Evolutionary conservation across 2,329 filamentous ascomycete genomes (phyloP), one percentile per base, ranked within the genome.

Genomic region (Trichothecium sympodiale): DNA sequence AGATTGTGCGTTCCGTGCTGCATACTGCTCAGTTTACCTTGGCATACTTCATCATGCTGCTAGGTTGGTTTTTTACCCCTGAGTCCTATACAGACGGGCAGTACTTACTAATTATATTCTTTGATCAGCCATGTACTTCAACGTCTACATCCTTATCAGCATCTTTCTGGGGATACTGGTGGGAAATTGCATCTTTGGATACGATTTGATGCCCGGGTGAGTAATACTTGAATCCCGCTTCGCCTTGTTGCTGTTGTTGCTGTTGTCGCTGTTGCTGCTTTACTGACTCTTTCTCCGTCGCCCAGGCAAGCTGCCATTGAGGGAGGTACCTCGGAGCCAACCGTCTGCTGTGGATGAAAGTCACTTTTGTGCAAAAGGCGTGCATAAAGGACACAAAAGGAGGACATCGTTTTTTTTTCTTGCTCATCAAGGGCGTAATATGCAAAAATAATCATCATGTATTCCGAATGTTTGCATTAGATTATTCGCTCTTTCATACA

Each of bases 11-110:
- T 5, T 77, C 83, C 0, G 42, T 77, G 4, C 53, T 89, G 15
- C 81, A 88, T 46, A 76, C 77, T 59, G 38, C 75, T 4, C 80
- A 83, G 45, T 85, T 89, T 48, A 76, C 74, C 0, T 69, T 86
- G 2, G 83, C 81, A 3, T 91, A 89, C 53, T 76, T 89, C 46
- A 57, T 89, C 48, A 89, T 91, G 84, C 59, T 82, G 61, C 38
- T 52, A 31, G 46, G 49, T 58, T 51, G 46, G 56, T 46, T 16
- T 8, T 9, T 31, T 17, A 5, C 31, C 8, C 25, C 5, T n/a
- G 25, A 10, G 6, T 10, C 8, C 20, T 35, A 18, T 13, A 9
- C n/a, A 14, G 14, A 10, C 14, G 17, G 15, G 9, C 15, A 7
- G 16, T 12, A 6, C 17, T 29, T 25, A 25, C 7, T 35, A 17